Evolutionary conservation across 805 yeast species (phyloP), one percentile per base, ranked within the genome.

Genomic region (Millerago galiae): DNA sequence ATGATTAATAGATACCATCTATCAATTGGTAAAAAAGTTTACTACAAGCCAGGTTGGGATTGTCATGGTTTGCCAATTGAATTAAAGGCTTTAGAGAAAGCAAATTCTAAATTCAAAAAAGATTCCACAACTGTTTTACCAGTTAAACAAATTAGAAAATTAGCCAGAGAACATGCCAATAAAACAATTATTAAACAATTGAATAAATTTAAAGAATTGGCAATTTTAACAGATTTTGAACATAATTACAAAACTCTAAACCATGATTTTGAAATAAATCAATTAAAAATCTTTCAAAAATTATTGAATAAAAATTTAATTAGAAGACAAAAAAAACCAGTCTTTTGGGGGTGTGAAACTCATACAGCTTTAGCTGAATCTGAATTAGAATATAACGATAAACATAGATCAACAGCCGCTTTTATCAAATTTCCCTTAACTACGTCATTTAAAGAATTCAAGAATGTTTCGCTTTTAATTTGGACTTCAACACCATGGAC

Each of bases 401-500:
- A 70, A 13, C 95, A 88, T 60, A 67, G 56, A 34, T 83, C 95
- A 0, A 74, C 68, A 5, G 82, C 96, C 3, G 79, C 77, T 0
- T 80, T 72, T 56, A 77, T 84, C 8, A 79, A 75, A 51, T 89
- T 84, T 50, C 89, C 89, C 9, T 48, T 81, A 2, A 40, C 54
- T 1, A 33, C 70, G 1, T 40, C 47, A 17, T 42, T 42, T 32
- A 42, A 38, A 37, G 41, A 29, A 4, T 11, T 42, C 15, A 17
- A 38, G 3, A 42, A 38, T 8, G 73, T 70, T 7, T 35, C 40
- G 8, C n/a, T 44, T 2, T 55, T 85, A 47, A 87, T 93, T 43
- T 93, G 99, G 99, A 93, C 99, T 0, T 90, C 96, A 1, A 93
- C 99, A 1, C 97, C 99, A 0, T 93, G 99, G 99, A 93, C 99